Base-by-base conservation (phyloP, 2,329 filamentous ascomycete genomes). In the Verticillium nubilum region DNA sequence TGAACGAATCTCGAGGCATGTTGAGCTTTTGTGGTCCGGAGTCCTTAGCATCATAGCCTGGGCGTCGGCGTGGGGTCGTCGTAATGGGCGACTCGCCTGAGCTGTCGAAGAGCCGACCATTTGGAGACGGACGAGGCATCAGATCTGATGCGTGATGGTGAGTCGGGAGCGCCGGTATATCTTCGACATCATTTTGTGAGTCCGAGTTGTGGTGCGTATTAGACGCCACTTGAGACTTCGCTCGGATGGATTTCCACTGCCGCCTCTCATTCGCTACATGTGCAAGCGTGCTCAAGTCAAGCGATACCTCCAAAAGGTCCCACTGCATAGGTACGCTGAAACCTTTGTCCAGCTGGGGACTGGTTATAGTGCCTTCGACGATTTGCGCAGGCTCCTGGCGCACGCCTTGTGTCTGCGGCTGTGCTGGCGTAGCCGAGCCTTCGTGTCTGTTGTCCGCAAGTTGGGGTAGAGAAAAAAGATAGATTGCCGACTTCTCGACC, bases 401-500 rank as follows among this genome's bases (percentile, higher is more conserved):
- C n/a, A 17, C 29, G 12, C 13, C 13, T 15, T 5, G 33, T 5
- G 33, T 9, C 9, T 23, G 42, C 19, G 19, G 9, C n/a, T 47
- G 42, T 23, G n/a, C 42, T 7, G n/a, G n/a, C 9, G 19, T 9
- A 19, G 7, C 25, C 10, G 42, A 10, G 9, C 5, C 10, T 7
- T n/a, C 10, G 7, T 9, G 19, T 25, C 19, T 23, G 42, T 23
- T 23, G 19, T 26, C 25, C 25, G 31, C 6, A 15, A 33, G 54
- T 5, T 42, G 37, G 10, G 56, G 56, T 1, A 57, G 23, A 10
- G 56, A 57, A 26, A 52, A 57, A 27, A 57, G 31, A 19, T 57
- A 57, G 26, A 57, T 57, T 9, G 42, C 26, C 27, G 37, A 28
- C 31, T 57, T 57, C 42, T 57, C 42, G 5, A 57, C 56, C 12